Base-by-base conservation (phyloP, 768 basidiomycete genomes). In the Hydnomerulius pinastri region DNA sequence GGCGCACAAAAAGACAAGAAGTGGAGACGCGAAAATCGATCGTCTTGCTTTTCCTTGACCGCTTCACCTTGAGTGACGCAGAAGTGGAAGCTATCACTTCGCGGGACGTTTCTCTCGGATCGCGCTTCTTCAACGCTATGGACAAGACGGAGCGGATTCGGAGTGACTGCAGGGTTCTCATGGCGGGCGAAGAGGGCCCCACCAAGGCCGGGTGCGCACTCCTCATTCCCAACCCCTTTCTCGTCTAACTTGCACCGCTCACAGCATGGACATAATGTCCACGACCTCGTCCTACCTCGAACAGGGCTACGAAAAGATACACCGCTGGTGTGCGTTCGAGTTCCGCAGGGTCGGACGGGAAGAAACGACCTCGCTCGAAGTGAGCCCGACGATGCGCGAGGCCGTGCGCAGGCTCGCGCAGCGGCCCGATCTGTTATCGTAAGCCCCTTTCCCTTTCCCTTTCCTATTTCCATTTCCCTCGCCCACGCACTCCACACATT, bases 261-360 rank as follows among this genome's bases (percentile, higher is more conserved):
- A 23, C 56, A 97, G 95, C 3, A 70, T 91, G 38, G 96, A 98
- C 61, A 92, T 98, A 51, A 92, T 98, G 83, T 73, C 86, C 0
- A 75, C 83, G 7, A 97, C 92, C 0, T 85, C 87, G 0, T 75
- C 83, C 8, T 79, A 91, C 54, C 82, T 98, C 38, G 94, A 98
- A 64, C 84, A 89, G 56, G 95, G 86, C 2, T 95, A 90, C 68
- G 85, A 90, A 51, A 98, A 97, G 71, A 82, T 95, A 35, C 77
- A 87, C 49, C 85, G 92, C 21, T 95, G 89, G 83, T 82, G 86
- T 65, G 79, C 85, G 1, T 86, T 87, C 62, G 90, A 96, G 65
- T 93, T 97, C 63, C 79, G 90, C 9, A 81, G 85, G 54, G 81
- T 88, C 55, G 87, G 86, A 6, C 78, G 83, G 25, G 92, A 90